Percentiles rank a stretch among this genome's conserved stretches.
Conservation (phyloP, 768 basidiomycete species). For the Termitomyces sp. region DNA sequence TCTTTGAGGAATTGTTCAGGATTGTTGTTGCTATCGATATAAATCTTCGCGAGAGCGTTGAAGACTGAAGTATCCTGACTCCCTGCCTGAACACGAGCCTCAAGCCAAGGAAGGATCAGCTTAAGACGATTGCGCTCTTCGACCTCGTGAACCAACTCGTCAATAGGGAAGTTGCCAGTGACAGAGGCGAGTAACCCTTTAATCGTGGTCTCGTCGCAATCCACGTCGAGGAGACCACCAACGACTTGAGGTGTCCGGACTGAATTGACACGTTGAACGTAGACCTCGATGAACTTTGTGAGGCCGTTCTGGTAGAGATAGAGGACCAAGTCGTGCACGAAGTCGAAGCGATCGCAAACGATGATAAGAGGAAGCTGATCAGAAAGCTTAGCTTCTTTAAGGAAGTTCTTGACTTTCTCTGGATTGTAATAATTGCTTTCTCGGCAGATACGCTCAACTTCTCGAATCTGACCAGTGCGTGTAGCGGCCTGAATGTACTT, state of each 20-base stretch:
- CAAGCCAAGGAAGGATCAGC: slow-evolving; percentile 96
- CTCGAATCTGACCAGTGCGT: slow-evolving; percentile 95
- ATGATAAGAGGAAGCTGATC: slow-evolving; percentile 99
- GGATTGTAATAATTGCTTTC: slow-evolving; percentile 98
- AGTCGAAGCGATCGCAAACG: slow-evolving; percentile 99
- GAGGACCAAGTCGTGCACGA: slow-evolving; percentile 97
- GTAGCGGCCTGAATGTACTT: slow-evolving; percentile 99
- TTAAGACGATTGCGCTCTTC: slow-evolving; percentile 96
- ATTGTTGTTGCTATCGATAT: slow-evolving; percentile 98
- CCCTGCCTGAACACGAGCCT: slow-evolving; percentile 89
- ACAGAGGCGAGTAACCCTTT: slow-evolving; percentile 93
- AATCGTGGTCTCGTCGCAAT: slow-evolving; percentile 95
- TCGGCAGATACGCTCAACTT: slow-evolving; percentile 97
- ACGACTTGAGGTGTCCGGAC: slow-evolving; percentile 95
- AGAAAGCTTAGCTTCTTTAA: slow-evolving; percentile 94
- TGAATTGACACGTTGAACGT: slow-evolving; percentile 97
- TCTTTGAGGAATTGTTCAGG: slow-evolving; percentile 98
- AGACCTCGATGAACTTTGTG: slow-evolving; percentile 98
- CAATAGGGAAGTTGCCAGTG: slow-evolving; percentile 95
- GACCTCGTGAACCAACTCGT: slow-evolving; percentile 96
- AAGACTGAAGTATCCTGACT: slow-evolving; percentile 91
- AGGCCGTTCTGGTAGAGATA: slow-evolving; percentile 98
- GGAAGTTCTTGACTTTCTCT: slow-evolving; percentile 99
- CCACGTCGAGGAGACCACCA: slow-evolving; percentile 94
- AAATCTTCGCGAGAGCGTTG: slow-evolving; percentile 98